phyloP scores from a whole-genome alignment of 2,329 filamentous ascomycete genomes.

The Epicoccum sorghinum region DNA sequence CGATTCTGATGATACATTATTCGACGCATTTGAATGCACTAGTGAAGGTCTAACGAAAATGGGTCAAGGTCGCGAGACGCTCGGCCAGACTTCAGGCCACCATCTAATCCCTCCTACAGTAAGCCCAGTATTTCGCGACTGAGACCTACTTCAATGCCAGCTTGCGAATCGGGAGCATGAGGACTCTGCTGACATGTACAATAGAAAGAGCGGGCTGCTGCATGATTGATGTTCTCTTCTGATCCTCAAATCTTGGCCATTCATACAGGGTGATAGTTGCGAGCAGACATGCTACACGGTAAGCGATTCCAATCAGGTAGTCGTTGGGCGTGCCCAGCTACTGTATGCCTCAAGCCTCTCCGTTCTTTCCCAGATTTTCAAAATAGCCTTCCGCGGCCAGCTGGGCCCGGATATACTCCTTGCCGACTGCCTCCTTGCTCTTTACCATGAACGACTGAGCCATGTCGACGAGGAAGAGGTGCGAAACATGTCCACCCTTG shows the following conservation, averaged over 20 bases:
- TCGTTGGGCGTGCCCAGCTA: not conserved
- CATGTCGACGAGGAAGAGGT: slow-evolving; percentile 5
- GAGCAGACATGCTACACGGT: not conserved
- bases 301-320: not conserved
- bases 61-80: slow-evolving; percentile 11
- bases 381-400: slow-evolving; percentile 1
- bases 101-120: not conserved
- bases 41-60: slow-evolving; percentile 2
- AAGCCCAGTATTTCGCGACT: slow-evolving; percentile 1
- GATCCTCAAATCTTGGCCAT: not conserved
- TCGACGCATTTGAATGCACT: slow-evolving; percentile 3
- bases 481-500: not conserved
- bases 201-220: not conserved
- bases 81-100: slow-evolving; percentile 12
- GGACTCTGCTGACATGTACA: not conserved
- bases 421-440: not conserved
- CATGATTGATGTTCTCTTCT: not conserved
- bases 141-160: slow-evolving; percentile 3
- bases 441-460: not conserved
- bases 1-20: slow-evolving; percentile 9
- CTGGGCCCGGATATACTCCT: not conserved
- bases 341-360: not conserved
- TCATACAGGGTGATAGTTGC: not conserved
- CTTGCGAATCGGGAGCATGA: slow-evolving; percentile 1
- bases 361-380: not conserved